A percentile compares a stretch with the other conserved stretches of the same genome.
phyloP scores from a whole-genome alignment of 352 stramenopile genomes.

The Globisporangium spinosum region DNA sequence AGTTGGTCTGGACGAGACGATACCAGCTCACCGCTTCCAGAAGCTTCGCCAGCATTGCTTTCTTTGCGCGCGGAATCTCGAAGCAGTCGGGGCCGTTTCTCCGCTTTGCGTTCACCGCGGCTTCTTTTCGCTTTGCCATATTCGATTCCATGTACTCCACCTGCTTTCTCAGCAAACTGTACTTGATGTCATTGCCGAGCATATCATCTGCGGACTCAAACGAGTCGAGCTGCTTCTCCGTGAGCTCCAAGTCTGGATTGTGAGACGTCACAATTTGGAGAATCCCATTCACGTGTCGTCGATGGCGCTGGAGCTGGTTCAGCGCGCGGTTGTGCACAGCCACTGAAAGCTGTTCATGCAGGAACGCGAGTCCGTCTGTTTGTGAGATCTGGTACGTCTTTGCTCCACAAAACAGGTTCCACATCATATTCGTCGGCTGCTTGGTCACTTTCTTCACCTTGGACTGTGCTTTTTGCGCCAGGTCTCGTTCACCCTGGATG shows the following conservation, averaged over 20 bases:
- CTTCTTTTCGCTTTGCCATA: conserved; percentile 41
- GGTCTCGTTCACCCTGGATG: conserved; percentile 42
- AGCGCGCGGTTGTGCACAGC: conserved; percentile 61
- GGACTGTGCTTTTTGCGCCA: conserved; percentile 32
- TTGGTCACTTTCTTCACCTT: conserved; percentile 28
- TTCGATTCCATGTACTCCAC: conserved; percentile 46
- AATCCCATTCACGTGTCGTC: conserved; percentile 68
- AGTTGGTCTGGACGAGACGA: conserved; percentile 75
- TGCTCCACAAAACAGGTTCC: conserved; percentile 61
- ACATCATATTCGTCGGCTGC: conserved; percentile 41
- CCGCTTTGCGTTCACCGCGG: conserved; percentile 45
- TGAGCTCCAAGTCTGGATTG: conserved; percentile 75
- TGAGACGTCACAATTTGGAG: conserved; percentile 79
- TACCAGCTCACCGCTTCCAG: conserved; percentile 86
- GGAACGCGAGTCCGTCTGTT: conserved; percentile 50
- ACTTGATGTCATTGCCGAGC: conserved; percentile 77
- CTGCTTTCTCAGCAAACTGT: conserved; percentile 58
- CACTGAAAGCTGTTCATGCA: conserved; percentile 54
- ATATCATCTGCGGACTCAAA: conserved; percentile 68
- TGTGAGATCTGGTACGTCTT: conserved; percentile 25
- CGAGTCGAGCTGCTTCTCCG: conserved; percentile 77
- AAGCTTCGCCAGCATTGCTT: conserved; percentile 64
- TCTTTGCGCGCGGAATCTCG: conserved; percentile 50
- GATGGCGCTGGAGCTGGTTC: conserved; percentile 80
- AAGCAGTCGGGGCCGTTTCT: conserved; percentile 69